Evolutionary conservation across 1,284 basidiomycete genomes (phyloP).

Genomic region (Leccinum insigne): DNA sequence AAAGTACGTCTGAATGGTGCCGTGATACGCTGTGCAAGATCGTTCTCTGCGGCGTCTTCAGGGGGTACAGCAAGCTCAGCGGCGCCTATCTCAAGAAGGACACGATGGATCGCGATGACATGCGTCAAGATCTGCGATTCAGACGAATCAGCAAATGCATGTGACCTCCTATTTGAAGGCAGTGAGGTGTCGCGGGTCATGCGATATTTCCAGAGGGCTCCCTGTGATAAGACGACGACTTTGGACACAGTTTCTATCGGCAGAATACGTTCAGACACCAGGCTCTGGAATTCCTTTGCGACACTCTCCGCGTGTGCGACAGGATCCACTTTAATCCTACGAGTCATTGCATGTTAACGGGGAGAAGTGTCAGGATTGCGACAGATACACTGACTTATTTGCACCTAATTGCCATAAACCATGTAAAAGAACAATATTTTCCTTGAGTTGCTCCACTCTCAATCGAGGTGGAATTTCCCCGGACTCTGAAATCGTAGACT

Average conservation of each 20-base stretch:
- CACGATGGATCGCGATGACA: constrained; percentile 69
- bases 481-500: constrained; percentile 30
- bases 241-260: constrained; percentile 77
- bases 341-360: constrained; percentile 1
- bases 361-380: not conserved
- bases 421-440: constrained; percentile 71
- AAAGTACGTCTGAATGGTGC: constrained; percentile 85
- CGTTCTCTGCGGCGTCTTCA: constrained; percentile 54
- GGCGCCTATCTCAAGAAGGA: constrained; percentile 68
- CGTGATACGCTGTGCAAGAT: constrained; percentile 80
- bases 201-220: constrained; percentile 81
- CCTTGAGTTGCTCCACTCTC: constrained; percentile 64
- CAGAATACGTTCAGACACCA: constrained; percentile 71
- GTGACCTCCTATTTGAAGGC: constrained; percentile 33
- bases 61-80: constrained; percentile 51
- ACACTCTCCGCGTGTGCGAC: constrained; percentile 40
- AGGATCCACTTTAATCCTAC: constrained; percentile 22
- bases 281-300: constrained; percentile 51
- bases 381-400: constrained; percentile 52
- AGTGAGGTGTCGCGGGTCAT: constrained; percentile 54
- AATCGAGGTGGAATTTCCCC: constrained; percentile 41
- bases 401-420: constrained; percentile 64
- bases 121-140: constrained; percentile 75
- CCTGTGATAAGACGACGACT: constrained; percentile 72
- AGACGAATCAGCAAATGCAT: constrained; percentile 29